phyloP scores from a whole-genome alignment of 768 basidiomycete species.

The Rhizopogon vulgaris region DNA sequence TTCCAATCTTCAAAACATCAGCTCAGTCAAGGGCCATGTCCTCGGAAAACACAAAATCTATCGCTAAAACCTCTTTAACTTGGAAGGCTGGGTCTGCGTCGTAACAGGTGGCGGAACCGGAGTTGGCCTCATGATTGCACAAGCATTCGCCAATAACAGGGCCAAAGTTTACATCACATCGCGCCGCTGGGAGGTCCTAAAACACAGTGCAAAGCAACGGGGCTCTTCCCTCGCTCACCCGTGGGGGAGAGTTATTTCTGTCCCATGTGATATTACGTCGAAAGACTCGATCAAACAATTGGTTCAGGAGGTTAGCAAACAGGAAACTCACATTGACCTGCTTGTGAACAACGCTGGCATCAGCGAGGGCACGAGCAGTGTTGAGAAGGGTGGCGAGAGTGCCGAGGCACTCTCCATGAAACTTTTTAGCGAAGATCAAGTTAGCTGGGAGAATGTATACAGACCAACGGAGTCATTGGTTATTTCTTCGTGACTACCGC shows the following conservation, averaged over 20 bases:
- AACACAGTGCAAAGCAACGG: slow-evolving; percentile 19
- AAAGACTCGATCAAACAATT: slow-evolving; percentile 22
- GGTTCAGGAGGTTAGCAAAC: slow-evolving; percentile 27
- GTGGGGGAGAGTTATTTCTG: slow-evolving; percentile 23
- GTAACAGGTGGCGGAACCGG: slow-evolving; percentile 75
- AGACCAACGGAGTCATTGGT: slow-evolving; percentile 29
- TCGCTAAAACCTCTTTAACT: slow-evolving; percentile 2
- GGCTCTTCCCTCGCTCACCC: slow-evolving; percentile 20
- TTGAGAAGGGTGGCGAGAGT: slow-evolving; percentile 24
- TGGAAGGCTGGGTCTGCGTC: slow-evolving; percentile 27
- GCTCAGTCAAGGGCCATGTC: background rate
- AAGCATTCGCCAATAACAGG: slow-evolving; percentile 35
- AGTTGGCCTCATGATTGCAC: slow-evolving; percentile 39
- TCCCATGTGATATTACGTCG: slow-evolving; percentile 21
- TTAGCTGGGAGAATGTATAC: slow-evolving; percentile 24
- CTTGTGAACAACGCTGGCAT: slow-evolving; percentile 74
- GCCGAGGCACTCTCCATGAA: slow-evolving; percentile 19
- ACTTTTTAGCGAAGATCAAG: slow-evolving; percentile 22
- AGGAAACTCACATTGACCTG: slow-evolving; percentile 51
- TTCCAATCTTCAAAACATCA: background rate
- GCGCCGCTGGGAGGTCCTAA: slow-evolving; percentile 27
- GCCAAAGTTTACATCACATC: slow-evolving; percentile 36
- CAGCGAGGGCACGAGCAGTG: slow-evolving; percentile 17
- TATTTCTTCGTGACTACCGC: slow-evolving; percentile 38
- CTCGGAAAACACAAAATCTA: slow-evolving; percentile 1